Base-by-base conservation (phyloP, 805 yeast species). In the Teunomyces kruisii region DNA sequence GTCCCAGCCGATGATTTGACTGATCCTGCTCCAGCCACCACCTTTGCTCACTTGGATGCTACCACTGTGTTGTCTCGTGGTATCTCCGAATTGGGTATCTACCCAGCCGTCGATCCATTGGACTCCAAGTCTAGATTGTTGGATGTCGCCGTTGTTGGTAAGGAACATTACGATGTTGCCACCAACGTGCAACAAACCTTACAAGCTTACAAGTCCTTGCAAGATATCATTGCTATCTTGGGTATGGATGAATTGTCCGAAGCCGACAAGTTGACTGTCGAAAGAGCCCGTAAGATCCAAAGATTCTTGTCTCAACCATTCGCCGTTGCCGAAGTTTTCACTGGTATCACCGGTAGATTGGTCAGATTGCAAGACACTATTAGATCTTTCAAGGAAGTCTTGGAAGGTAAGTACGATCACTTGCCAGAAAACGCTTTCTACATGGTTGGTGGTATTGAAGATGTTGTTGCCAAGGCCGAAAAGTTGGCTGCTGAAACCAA, bases 181-280 rank as follows among this genome's bases (percentile, higher is more conserved):
- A 79, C 96, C 62, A 69, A 76, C 65, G 99, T 94, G 61, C 99
- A 94, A 83, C 94, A 91, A 81, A 94, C 99, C 64, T 82, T 94
- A 75, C 99, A 94, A 83, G 97, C 98, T 64, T 94, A 94, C 87
- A 94, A 94, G 84, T 94, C 99, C 63, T 83, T 94, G 74, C 99
- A 94, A 83, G 99, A 94, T 86, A 94, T 94, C 78, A 94, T 94
- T 85, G 99, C 99, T 76, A 94, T 94, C 84, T 87, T 94, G 76
- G 99, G 99, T 91, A 94, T 94, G 99, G 99, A 94, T 78, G 99
- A 94, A 83, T 86, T 94, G 80, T 90, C 97, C 59, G 99, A 94
- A 83, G 78, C 84, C 65, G 99, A 94, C 80, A 94, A 94, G 81
- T 86, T 94, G 73, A 92, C 98, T 58, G 99, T 94, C 75, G 99